These are phyloP conservation scores for Haematococcus lacustris DNA, from an alignment of 139 green algal genomes.

Conservation along the genomic window DNA sequence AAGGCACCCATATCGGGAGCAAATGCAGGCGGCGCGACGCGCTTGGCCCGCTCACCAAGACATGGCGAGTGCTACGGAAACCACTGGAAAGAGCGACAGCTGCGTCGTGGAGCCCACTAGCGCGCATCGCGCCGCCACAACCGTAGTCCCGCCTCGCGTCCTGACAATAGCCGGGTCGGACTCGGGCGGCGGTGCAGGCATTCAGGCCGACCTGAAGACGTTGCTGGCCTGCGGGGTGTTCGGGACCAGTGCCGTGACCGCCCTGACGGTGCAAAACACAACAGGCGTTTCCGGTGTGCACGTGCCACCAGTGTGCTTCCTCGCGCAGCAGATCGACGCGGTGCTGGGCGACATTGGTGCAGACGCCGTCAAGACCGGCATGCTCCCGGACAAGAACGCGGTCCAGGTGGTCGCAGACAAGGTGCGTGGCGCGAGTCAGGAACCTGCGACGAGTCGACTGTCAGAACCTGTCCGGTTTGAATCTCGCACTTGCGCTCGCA, in stretches of 20 bases:
- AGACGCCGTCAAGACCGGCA: constrained; percentile 88
- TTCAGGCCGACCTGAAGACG: constrained; percentile 79
- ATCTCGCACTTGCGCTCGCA: too few relatives aligned
- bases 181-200: constrained; percentile 86
- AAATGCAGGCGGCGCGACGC: background rate
- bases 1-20: constrained; percentile 2
- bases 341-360: constrained; percentile 79
- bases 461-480: too few relatives aligned
- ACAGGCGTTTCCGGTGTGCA: constrained; percentile 74
- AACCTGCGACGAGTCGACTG: too few relatives aligned
- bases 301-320: constrained; percentile 38
- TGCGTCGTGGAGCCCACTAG: too few relatives aligned
- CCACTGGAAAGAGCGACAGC: too few relatives aligned
- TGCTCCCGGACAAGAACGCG: constrained; percentile 70
- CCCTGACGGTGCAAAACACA: constrained; percentile 93
- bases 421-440: too few relatives aligned
- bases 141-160: too few relatives aligned
- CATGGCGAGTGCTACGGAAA: too few relatives aligned
- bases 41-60: background rate
- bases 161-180: constrained; percentile 86
- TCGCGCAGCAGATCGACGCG: constrained; percentile 74
- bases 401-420: constrained; percentile 51
- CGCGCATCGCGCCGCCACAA: too few relatives aligned
- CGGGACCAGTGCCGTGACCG: constrained; percentile 72
- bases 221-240: constrained; percentile 69